Conservation (phyloP, 306 rosid species). For the Elaeagnus macrophylla region DNA sequence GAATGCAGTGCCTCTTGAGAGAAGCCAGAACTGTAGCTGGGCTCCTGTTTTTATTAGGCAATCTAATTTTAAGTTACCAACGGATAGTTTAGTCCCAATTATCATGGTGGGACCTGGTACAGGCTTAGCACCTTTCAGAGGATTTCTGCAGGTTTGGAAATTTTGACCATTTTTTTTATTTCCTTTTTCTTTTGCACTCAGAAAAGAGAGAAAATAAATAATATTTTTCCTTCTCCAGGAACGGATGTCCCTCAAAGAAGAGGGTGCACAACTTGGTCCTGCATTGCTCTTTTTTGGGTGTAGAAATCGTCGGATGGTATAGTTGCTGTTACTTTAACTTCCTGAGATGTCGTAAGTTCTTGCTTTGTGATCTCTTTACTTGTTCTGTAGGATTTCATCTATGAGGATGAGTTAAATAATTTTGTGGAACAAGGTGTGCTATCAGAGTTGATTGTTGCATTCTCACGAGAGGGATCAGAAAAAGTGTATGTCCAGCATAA, state of each 20-base stretch:
- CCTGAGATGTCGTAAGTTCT: background rate
- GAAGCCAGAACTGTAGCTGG: slow-evolving; percentile 73
- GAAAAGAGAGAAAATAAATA: slow-evolving; percentile 6
- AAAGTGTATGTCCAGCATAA: slow-evolving; percentile 94
- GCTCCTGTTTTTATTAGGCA: slow-evolving; percentile 90
- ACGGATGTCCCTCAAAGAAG: slow-evolving; percentile 67
- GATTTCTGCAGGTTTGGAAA: slow-evolving; percentile 82
- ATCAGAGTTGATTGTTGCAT: slow-evolving; percentile 81
- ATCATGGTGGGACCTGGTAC: slow-evolving; percentile 99
- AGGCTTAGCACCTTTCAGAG: slow-evolving; percentile 99
- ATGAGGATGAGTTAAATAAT: slow-evolving; percentile 76
- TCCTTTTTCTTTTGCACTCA: slow-evolving; percentile 5
- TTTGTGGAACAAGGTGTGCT: slow-evolving; percentile 62
- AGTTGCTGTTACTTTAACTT: background rate
- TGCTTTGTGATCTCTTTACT: background rate
- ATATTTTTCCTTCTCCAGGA: slow-evolving; percentile 46
- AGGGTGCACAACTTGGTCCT: slow-evolving; percentile 67
- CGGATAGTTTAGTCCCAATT: slow-evolving; percentile 65
- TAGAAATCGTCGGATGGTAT: slow-evolving; percentile 73
- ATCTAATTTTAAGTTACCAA: slow-evolving; percentile 86
- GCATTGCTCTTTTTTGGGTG: slow-evolving; percentile 84
- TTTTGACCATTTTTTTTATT: background rate
- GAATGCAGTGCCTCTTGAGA: slow-evolving; percentile 66
- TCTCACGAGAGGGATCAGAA: slow-evolving; percentile 86
- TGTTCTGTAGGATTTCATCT: slow-evolving; percentile 68